Evolutionary conservation across 208 protist species (phyloP).

Genomic region (Porcisia hertigi): DNA sequence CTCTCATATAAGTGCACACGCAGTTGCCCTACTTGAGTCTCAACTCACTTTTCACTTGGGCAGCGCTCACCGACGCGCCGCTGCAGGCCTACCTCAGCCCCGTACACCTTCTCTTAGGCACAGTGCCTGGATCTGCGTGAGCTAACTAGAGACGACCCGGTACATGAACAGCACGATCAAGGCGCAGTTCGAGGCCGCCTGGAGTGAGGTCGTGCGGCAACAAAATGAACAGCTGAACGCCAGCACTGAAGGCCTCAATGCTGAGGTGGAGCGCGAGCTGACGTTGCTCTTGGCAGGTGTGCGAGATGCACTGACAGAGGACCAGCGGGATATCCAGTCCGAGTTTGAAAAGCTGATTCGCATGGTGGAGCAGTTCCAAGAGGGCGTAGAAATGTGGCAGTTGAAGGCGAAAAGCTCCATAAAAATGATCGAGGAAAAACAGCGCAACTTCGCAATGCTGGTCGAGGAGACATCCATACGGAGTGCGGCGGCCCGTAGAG

Average conservation of each 20-base stretch:
- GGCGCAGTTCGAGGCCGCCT: slow-evolving; percentile 44
- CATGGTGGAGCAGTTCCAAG: slow-evolving; percentile 70
- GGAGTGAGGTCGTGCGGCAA: slow-evolving; percentile 54
- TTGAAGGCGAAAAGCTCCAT: slow-evolving; percentile 74
- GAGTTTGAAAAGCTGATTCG: slow-evolving; percentile 65
- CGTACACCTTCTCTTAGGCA: not conserved
- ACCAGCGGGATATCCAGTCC: slow-evolving; percentile 55
- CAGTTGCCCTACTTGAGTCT: not conserved
- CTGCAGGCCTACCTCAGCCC: not conserved
- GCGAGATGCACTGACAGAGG: slow-evolving; percentile 42
- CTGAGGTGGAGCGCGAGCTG: slow-evolving; percentile 51
- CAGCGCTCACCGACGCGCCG: not conserved
- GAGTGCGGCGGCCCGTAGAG: slow-evolving; percentile 36
- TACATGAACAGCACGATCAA: slow-evolving; percentile 28
- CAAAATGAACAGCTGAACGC: slow-evolving; percentile 36
- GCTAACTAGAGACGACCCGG: not conserved
- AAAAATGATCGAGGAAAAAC: slow-evolving; percentile 73
- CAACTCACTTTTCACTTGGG: not conserved
- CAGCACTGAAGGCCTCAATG: slow-evolving; percentile 30
- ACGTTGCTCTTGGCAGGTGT: slow-evolving; percentile 39
- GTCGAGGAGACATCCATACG: slow-evolving; percentile 69
- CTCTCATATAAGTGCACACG: not conserved
- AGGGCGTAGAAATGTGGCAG: slow-evolving; percentile 79
- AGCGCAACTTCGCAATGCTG: slow-evolving; percentile 57
- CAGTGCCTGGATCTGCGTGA: not conserved